Base-by-base conservation (phyloP, 2,329 filamentous ascomycete species). In the Davidsoniella eucalypti region DNA sequence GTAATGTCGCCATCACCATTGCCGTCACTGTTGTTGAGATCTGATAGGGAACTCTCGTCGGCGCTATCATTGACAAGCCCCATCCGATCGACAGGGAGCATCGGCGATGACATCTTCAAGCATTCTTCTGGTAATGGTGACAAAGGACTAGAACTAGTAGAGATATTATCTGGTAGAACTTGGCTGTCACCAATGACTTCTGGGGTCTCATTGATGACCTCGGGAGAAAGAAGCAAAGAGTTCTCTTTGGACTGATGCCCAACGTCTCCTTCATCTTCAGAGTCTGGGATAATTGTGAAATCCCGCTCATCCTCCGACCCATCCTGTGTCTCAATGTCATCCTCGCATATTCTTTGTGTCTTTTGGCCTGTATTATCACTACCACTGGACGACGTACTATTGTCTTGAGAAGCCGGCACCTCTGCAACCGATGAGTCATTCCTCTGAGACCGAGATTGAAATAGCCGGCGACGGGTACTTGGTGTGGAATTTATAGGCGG, bases 241-340 rank as follows among this genome's bases (percentile, higher is more conserved):
- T 33, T 33, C 40, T 50, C 39, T 5, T 39, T 17, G 16, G 29
- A 39, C 17, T 9, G 40, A 6, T 26, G 49, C 40, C 47, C 47
- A 5, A 29, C 49, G 8, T 37, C 51, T 5, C 23, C 23, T 5
- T 53, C 52, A 10, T 48, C 48, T 39, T 53, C 52, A 1, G 52
- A 53, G 21, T 53, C 52, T 25, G 52, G 52, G 18, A 53, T 53
- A 18, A 54, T 53, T 17, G 54, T 54, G 21, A n/a, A 16, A 25
- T 48, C 44, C n/a, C 50, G 40, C 21, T 54, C 52, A 9, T 47
- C 39, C 6, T 47, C 53, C 4, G 50, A 52, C 18, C 48, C 51
- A 44, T 50, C 50, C 16, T 48, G 47, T 5, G 44, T 53, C 21
- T 50, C 47, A 45, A 52, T 44, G 10, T 52, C 47, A 18, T 51